Percentiles rank a stretch among this genome's conserved stretches.
Conservation (phyloP, 148 eudicot species). For the Amaranthus hypochondriacus region DNA sequence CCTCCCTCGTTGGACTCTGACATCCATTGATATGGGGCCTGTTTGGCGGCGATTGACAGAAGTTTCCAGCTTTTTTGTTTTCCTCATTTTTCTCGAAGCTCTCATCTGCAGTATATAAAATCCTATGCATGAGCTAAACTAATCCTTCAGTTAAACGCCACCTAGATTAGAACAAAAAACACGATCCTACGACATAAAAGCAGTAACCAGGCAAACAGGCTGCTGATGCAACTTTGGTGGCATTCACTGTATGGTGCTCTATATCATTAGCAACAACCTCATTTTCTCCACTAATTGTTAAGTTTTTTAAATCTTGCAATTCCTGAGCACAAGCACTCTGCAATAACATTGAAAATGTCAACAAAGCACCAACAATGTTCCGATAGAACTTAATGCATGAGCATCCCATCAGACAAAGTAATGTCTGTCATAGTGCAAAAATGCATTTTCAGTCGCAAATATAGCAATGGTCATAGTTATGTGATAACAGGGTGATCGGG, state of each 20-base stretch:
- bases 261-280: slow-evolving; percentile 8
- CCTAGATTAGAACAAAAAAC: neutral
- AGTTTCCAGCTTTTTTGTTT: slow-evolving; percentile 13
- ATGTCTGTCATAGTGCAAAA: neutral
- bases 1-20: slow-evolving; percentile 52
- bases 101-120: slow-evolving; percentile 30
- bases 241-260: slow-evolving; percentile 5
- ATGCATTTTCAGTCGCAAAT: neutral
- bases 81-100: slow-evolving; percentile 20
- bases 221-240: slow-evolving; percentile 17
- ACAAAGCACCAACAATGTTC: neutral
- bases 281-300: neutral
- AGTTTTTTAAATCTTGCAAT: slow-evolving; percentile 1
- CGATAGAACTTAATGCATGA: neutral
- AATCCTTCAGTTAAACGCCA: neutral
- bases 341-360: slow-evolving; percentile 5
- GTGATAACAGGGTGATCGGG: too few species aligned
- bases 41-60: slow-evolving; percentile 29
- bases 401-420: neutral
- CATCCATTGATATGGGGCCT: slow-evolving; percentile 31
- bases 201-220: slow-evolving; percentile 35
- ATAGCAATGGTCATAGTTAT: too few species aligned
- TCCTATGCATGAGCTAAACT: slow-evolving; percentile 2
- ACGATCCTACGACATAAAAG: neutral
- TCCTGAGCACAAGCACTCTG: slow-evolving; percentile 13